Evolutionary conservation across 2,329 filamentous ascomycete genomes (phyloP), one percentile per base, ranked within the genome.

Genomic region (Pezicula radicicola): DNA sequence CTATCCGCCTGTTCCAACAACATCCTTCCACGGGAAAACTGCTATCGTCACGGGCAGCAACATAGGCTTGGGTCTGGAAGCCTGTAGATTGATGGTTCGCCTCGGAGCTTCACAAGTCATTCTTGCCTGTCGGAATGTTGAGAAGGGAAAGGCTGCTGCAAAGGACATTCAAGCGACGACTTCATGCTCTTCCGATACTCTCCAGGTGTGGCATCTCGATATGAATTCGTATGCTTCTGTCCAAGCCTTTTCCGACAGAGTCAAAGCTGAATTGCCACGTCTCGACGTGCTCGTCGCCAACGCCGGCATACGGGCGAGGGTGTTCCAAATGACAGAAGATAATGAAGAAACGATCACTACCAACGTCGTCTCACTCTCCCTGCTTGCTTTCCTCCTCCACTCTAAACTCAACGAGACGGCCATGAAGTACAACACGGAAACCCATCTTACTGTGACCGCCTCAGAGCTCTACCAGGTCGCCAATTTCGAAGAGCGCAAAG

Each of bases 41-140:
- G 28, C 51, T n/a, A 51, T 51, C 10, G 49, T 51, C n/a, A 55
- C 52, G 0, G 52, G 52, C 28, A 27, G 21, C 7, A 51, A 46
- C 21, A 16, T 44, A 3, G 45, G 51, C 15, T 36, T 54, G 6
- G 51, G 46, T 19, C 58, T 68, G 0, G 72, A 74, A 46, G 63
- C 72, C 0, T 60, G 65, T 12, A 62, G 60, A 2, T 66, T 72
- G 48, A 63, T 71, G 50, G 58, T 69, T 49, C 64, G 64, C 9
- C 64, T 73, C 2, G 66, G 67, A 9, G 71, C 70, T 6, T 42
- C 60, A 1, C 61, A 66, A 28, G 61, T 74, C 39, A 68, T 72
- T 44, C 67, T 75, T 52, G 71, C 68, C 4, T 64, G 66, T 40
- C 69, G 72, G 0, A 63, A 66, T 27, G 30, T 68, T 1, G 43